Percentiles rank a stretch among this genome's conserved stretches.
Conservation (phyloP, 2,329 filamentous ascomycete species). For the Talaromyces albobiverticillius region DNA sequence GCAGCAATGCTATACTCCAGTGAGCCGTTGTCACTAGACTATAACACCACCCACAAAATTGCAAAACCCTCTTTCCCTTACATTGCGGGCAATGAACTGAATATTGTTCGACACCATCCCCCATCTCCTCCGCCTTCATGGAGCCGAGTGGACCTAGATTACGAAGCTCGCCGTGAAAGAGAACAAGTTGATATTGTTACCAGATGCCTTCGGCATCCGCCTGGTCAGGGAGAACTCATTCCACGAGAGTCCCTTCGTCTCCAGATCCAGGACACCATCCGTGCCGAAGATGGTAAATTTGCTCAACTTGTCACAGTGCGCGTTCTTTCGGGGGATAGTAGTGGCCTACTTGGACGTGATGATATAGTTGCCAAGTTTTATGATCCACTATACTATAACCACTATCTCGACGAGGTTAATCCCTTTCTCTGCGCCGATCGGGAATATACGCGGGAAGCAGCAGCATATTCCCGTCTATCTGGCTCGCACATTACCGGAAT, state of each 20-base stretch:
- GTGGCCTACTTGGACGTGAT: not conserved
- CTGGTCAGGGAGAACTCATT: not conserved
- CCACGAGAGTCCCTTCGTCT: not conserved
- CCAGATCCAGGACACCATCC: slow-evolving; percentile 1
- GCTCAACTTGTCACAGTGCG: not conserved
- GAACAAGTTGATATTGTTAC: not conserved
- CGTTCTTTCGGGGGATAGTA: not conserved
- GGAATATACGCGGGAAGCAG: not conserved
- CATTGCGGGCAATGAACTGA: not conserved
- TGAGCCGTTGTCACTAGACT: not conserved
- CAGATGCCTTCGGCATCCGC: not conserved
- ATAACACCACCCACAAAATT: not conserved
- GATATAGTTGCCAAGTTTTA: not conserved
- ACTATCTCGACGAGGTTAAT: not conserved
- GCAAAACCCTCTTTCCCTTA: not conserved
- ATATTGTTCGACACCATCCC: not conserved
- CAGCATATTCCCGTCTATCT: slow-evolving; percentile 1
- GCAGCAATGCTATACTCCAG: not conserved
- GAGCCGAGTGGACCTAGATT: not conserved
- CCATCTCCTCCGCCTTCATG: not conserved
- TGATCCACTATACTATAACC: slow-evolving; percentile 2
- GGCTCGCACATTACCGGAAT: not conserved
- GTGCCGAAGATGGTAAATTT: not conserved
- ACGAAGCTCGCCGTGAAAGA: not conserved
- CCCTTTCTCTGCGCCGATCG: not conserved